A percentile compares a stretch with the other conserved stretches of the same genome.
Conservation (phyloP, 331 rosid species). For the Erythrophleum ivorense region DNA sequence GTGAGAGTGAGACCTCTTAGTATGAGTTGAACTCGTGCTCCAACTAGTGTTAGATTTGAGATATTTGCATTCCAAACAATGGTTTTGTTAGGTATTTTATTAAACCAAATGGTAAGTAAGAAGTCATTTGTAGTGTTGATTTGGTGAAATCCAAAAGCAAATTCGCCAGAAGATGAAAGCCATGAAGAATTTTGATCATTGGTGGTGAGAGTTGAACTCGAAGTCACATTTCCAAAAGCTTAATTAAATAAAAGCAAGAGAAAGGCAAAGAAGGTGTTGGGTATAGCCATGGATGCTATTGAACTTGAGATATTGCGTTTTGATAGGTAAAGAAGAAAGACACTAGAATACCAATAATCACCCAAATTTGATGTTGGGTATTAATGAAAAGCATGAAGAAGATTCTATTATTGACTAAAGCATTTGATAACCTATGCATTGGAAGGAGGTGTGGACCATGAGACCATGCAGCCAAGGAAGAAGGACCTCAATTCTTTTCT, state of each 20-base stretch:
- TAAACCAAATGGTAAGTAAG: conserved; percentile 52
- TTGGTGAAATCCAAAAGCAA: conserved; percentile 54
- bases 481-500: too few relatives aligned
- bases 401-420: too few relatives aligned
- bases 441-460: too few relatives aligned
- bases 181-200: conserved; percentile 23
- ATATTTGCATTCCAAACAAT: conserved; percentile 44
- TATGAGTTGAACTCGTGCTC: conserved; percentile 41
- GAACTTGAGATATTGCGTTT: background rate
- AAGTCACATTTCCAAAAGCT: conserved; percentile 16
- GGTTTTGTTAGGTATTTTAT: conserved; percentile 39
- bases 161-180: conserved; percentile 45
- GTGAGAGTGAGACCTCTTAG: conserved; percentile 25
- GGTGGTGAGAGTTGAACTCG: conserved; percentile 32
- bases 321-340: too few relatives aligned
- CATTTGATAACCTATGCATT: too few relatives aligned
- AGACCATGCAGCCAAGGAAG: too few relatives aligned
- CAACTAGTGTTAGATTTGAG: conserved; percentile 23
- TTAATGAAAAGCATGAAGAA: too few relatives aligned
- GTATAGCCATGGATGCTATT: conserved; percentile 7
- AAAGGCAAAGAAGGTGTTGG: background rate
- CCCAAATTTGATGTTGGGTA: too few relatives aligned
- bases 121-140: conserved; percentile 3
- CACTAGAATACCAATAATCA: too few relatives aligned
- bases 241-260: background rate